Evolutionary conservation across 1,139 yeast genomes (phyloP).

Genomic region (Komagataea norvegica): DNA sequence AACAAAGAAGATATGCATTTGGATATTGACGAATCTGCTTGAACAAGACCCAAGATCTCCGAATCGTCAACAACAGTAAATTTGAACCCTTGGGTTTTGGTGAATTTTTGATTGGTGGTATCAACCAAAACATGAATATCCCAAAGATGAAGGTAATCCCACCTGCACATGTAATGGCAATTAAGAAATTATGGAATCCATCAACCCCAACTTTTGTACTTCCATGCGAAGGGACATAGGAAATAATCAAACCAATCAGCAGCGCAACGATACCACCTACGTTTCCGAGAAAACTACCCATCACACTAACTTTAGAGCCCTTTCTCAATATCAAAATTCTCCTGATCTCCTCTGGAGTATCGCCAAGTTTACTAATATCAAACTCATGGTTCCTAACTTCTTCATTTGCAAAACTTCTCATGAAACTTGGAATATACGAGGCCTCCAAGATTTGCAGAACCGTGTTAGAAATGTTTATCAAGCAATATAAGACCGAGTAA

Average conservation of each 20-base stretch:
- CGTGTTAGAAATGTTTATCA: conserved; percentile 33
- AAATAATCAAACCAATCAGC: conserved; percentile 38
- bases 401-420: conserved; percentile 31
- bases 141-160: conserved; percentile 34
- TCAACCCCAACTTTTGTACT: conserved; percentile 30
- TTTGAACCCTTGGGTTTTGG: conserved; percentile 29
- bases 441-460: conserved; percentile 40
- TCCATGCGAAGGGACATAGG: conserved; percentile 24
- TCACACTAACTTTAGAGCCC: conserved; percentile 38
- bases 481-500: conserved; percentile 34
- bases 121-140: conserved; percentile 29
- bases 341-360: conserved; percentile 30
- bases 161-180: conserved; percentile 42
- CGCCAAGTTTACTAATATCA: conserved; percentile 15
- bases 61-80: conserved; percentile 29
- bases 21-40: conserved; percentile 33
- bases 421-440: conserved; percentile 41
- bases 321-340: conserved; percentile 30
- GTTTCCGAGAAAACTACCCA: conserved; percentile 38
- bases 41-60: conserved; percentile 29
- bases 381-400: not conserved
- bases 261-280: conserved; percentile 40
- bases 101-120: conserved; percentile 35
- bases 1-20: conserved; percentile 37
- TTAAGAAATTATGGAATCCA: conserved; percentile 36